These are phyloP conservation scores for Hypoxylon sp. DNA, from an alignment of 2,329 filamentous ascomycete genomes.

Conservation along the genomic window DNA sequence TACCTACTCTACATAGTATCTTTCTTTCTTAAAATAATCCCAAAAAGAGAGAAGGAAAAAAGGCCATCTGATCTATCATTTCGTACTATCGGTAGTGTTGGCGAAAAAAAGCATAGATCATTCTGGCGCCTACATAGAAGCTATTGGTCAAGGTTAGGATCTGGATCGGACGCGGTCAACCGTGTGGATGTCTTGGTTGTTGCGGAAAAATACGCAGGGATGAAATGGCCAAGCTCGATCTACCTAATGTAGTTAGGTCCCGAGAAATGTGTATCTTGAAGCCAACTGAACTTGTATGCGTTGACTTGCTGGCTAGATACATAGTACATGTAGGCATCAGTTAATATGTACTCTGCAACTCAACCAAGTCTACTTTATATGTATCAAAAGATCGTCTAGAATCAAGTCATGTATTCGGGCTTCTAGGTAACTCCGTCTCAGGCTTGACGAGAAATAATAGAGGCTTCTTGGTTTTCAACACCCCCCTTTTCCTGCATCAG, in stretches of 20 bases:
- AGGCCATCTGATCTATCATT: slow-evolving; percentile 1
- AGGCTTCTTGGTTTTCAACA: slow-evolving; percentile 32
- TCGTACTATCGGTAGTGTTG: slow-evolving; percentile 12
- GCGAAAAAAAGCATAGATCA: slow-evolving; percentile 30
- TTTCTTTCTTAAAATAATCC: not conserved
- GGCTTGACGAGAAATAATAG: slow-evolving; percentile 15
- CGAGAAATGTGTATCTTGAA: slow-evolving; percentile 7
- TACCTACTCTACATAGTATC: not conserved
- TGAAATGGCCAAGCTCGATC: slow-evolving; percentile 20
- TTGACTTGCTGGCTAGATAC: no score
- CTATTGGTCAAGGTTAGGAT: slow-evolving; percentile 20
- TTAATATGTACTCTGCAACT: no score
- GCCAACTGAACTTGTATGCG: no score
- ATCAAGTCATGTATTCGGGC: no score
- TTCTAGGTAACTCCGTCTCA: no score
- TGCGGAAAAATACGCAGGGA: slow-evolving; percentile 35
- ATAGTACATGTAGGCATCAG: no score
- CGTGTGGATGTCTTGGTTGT: slow-evolving; percentile 33
- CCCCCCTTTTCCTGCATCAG: slow-evolving; percentile 42
- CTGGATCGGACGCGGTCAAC: slow-evolving; percentile 31
- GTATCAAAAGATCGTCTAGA: no score
- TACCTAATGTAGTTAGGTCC: not conserved
- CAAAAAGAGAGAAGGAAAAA: slow-evolving; percentile 7
- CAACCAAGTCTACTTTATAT: no score
- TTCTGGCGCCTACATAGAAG: slow-evolving; percentile 27